Conservation (phyloP, 352 stramenopile species). For the Phytophthora syringae region DNA sequence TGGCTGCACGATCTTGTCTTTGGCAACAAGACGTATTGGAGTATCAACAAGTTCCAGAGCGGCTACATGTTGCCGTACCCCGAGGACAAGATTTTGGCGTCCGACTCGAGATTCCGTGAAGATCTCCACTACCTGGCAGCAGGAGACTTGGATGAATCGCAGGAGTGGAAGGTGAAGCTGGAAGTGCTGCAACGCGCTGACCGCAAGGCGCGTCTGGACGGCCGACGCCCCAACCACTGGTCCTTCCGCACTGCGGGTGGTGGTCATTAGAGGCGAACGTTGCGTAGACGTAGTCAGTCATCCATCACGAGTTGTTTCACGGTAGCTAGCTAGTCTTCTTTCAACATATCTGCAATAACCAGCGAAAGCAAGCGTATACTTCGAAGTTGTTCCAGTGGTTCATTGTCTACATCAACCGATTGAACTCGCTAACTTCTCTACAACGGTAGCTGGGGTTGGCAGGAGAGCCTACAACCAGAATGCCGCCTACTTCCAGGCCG, state of each 20-base stretch:
- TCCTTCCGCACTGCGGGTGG: constrained; percentile 46
- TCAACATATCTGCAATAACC: constrained; percentile 13
- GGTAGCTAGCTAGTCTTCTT: constrained; percentile 14
- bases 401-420: constrained; percentile 5
- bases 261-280: constrained; percentile 43
- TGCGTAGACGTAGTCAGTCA: constrained; percentile 15
- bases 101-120: constrained; percentile 76
- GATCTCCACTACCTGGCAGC: constrained; percentile 72
- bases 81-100: constrained; percentile 68
- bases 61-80: constrained; percentile 64
- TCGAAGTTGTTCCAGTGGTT: constrained; percentile 7
- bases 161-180: constrained; percentile 87
- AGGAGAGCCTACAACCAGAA: background rate
- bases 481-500: constrained; percentile 80
- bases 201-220: constrained; percentile 77
- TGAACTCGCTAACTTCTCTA: constrained; percentile 16
- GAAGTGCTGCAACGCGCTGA: constrained; percentile 83
- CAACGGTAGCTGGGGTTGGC: constrained; percentile 6
- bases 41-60: constrained; percentile 62
- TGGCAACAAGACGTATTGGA: constrained; percentile 76
- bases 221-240: constrained; percentile 82
- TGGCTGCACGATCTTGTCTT: constrained; percentile 84
- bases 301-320: constrained; percentile 15
- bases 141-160: constrained; percentile 77
- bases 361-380: constrained; percentile 21